A percentile compares a stretch with the other conserved stretches of the same genome.
Conservation (phyloP, 441 rosid species). For the Daphne laureola region DNA sequence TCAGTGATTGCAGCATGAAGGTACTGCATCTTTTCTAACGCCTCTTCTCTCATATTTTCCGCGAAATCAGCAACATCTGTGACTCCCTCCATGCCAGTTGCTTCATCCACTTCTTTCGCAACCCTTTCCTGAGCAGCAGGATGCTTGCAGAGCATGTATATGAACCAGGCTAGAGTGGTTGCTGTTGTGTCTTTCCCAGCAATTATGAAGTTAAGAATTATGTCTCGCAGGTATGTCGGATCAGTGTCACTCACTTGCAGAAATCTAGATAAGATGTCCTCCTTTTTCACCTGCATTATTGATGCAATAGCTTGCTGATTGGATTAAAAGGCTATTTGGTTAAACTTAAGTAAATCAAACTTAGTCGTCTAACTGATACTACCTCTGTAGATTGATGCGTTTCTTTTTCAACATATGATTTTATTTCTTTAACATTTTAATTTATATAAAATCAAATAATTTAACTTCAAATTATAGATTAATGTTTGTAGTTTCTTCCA, state of each 20-base stretch:
- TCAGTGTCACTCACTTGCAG: slow-evolving; percentile 22
- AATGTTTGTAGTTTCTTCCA: no score
- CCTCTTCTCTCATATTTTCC: slow-evolving; percentile 17
- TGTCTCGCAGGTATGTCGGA: slow-evolving; percentile 25
- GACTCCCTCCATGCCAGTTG: slow-evolving; percentile 3
- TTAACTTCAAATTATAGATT: no score
- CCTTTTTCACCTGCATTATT: slow-evolving; percentile 24
- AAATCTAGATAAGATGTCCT: slow-evolving; percentile 33
- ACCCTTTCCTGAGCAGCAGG: slow-evolving; percentile 27
- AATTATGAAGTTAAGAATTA: slow-evolving; percentile 22
- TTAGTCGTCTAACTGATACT: no score
- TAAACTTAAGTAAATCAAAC: no score
- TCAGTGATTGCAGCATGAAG: slow-evolving; percentile 35
- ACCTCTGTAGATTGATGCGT: no score
- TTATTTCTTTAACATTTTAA: no score
- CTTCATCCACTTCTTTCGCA: slow-evolving; percentile 20
- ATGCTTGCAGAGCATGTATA: slow-evolving; percentile 25
- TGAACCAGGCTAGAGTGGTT: slow-evolving; percentile 25
- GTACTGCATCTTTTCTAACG: slow-evolving; percentile 15
- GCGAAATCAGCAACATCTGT: slow-evolving; percentile 14
- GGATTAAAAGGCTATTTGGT: no score
- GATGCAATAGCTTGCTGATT: neutral
- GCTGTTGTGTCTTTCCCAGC: slow-evolving; percentile 39
- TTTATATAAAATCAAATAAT: no score
- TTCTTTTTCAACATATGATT: no score